A percentile compares a stretch with the other conserved stretches of the same genome.
Evolutionary conservation across 768 basidiomycete genomes (phyloP).

Genomic region (Lepiota brunneoincarnata): DNA sequence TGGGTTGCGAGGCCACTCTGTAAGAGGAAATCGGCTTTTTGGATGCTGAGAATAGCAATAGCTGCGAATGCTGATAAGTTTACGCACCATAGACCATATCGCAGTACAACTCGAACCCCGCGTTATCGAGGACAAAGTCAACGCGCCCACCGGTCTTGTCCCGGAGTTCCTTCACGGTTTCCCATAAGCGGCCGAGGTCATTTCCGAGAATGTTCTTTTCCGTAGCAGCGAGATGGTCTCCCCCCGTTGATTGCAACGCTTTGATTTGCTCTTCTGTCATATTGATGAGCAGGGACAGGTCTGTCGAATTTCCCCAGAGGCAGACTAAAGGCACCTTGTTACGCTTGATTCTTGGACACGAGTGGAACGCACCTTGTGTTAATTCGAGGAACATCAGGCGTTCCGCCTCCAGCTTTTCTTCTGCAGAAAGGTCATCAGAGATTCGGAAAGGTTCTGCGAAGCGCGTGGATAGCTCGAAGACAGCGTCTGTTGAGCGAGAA

Average conservation of each 20-base stretch:
- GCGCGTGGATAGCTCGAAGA: slow-evolving; percentile 90
- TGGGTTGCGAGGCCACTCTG: slow-evolving; percentile 84
- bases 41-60: neutral
- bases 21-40: slow-evolving; percentile 84
- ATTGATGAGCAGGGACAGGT: slow-evolving; percentile 91
- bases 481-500: slow-evolving; percentile 86
- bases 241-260: slow-evolving; percentile 92
- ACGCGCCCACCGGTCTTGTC: slow-evolving; percentile 72
- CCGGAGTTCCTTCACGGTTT: slow-evolving; percentile 65
- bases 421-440: slow-evolving; percentile 45
- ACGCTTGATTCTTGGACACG: neutral
- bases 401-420: slow-evolving; percentile 67
- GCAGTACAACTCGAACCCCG: slow-evolving; percentile 86
- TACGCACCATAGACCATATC: slow-evolving; percentile 79
- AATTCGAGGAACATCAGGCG: slow-evolving; percentile 88
- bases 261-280: slow-evolving; percentile 99
- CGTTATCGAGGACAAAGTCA: slow-evolving; percentile 84
- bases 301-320: slow-evolving; percentile 96
- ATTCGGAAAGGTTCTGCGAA: slow-evolving; percentile 84
- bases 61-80: neutral
- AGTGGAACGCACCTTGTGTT: slow-evolving; percentile 66
- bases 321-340: slow-evolving; percentile 56
- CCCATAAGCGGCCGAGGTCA: slow-evolving; percentile 70
- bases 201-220: slow-evolving; percentile 97
- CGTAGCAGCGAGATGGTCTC: slow-evolving; percentile 91